phyloP scores from a whole-genome alignment of 2,329 filamentous ascomycete species.

The Botrytis fragariae region DNA sequence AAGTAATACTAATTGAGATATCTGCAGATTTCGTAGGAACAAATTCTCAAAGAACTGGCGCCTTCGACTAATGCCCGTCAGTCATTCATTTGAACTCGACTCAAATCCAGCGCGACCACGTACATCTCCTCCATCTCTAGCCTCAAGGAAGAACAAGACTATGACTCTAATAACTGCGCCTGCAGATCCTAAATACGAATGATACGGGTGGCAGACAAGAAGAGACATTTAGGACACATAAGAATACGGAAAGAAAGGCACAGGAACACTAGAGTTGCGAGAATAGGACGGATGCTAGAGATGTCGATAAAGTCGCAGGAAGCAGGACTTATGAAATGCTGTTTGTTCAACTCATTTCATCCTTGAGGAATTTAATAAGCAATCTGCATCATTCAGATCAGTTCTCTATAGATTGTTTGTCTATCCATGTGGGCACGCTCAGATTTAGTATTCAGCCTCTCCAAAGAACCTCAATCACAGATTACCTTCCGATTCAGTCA shows the following conservation, averaged over 20 bases:
- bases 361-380: rapidly evolving
- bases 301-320: rapidly evolving
- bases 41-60: no score
- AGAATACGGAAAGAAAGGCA: neutral
- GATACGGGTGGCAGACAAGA: no score
- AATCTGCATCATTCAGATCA: rapidly evolving
- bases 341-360: rapidly evolving
- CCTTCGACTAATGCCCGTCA: no score
- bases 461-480: neutral
- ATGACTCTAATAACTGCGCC: no score
- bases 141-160: no score
- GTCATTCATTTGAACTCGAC: no score
- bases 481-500: neutral
- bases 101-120: no score
- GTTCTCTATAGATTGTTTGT: neutral
- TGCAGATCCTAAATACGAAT: no score
- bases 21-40: no score
- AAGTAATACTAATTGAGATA: no score
- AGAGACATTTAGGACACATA: no score
- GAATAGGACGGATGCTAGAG: neutral
- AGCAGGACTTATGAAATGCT: rapidly evolving
- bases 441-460: neutral
- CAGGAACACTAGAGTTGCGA: neutral
- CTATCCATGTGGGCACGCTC: neutral
- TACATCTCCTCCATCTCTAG: no score